Conservation (phyloP, 768 basidiomycete genomes). For the Boletus pseudo-olivaceus region DNA sequence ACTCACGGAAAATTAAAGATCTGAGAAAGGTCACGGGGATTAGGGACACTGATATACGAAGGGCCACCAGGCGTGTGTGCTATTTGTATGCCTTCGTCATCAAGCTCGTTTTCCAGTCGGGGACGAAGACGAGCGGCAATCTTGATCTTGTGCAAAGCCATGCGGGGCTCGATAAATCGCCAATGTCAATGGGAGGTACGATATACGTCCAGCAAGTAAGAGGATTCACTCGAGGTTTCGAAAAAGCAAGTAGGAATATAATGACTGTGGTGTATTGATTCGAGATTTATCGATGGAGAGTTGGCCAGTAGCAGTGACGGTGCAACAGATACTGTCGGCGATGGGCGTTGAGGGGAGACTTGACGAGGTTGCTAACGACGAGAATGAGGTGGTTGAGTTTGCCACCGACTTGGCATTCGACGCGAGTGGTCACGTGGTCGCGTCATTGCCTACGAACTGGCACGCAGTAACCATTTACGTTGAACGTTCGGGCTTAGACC, state of each 20-base stretch:
- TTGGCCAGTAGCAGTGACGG: neutral
- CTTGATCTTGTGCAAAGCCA: conserved; percentile 51
- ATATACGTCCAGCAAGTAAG: neutral
- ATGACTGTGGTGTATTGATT: neutral
- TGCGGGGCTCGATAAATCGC: neutral
- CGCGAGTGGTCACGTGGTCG: conserved; percentile 25
- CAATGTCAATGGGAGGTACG: neutral
- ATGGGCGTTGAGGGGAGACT: too few species aligned
- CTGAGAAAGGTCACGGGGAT: conserved; percentile 65
- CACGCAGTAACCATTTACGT: too few species aligned
- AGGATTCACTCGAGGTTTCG: neutral
- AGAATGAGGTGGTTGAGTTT: conserved; percentile 8
- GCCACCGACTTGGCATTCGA: conserved; percentile 16
- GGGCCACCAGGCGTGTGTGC: conserved; percentile 39
- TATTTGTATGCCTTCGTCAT: conserved; percentile 59
- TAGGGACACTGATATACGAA: conserved; percentile 60
- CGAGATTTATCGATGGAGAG: neutral
- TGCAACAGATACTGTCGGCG: too few species aligned
- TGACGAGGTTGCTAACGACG: neutral
- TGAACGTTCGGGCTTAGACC: too few species aligned
- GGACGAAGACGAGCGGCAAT: conserved; percentile 73
- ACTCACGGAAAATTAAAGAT: conserved; percentile 77
- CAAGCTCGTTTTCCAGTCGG: conserved; percentile 54
- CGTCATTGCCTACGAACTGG: too few species aligned
- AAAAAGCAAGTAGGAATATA: neutral